Conservation (phyloP, 1,284 basidiomycete genomes). For the Neolentinus lepideus region DNA sequence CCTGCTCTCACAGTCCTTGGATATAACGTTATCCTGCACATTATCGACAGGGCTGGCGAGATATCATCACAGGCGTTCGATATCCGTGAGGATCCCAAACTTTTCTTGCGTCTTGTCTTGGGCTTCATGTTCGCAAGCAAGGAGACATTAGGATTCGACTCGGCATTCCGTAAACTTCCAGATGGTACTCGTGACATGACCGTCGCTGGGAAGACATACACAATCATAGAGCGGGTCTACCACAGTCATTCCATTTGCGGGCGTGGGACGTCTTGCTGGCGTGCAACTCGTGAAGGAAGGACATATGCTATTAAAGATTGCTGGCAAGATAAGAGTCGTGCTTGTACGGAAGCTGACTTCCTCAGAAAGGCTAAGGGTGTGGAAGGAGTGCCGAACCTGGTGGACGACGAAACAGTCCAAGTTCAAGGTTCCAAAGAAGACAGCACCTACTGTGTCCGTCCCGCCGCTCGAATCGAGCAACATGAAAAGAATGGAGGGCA, state of each 20-base stretch:
- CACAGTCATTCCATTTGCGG: background rate
- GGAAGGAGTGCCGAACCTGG: background rate
- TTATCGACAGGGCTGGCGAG: background rate
- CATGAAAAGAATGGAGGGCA: background rate
- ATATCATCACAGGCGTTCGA: background rate
- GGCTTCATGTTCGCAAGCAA: background rate
- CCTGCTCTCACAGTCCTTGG: background rate
- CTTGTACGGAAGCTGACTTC: background rate
- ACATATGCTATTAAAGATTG: background rate
- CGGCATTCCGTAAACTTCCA: background rate
- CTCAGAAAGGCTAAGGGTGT: background rate
- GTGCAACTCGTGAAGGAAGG: background rate
- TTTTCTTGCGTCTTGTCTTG: background rate
- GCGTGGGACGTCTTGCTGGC: background rate
- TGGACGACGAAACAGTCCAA: background rate
- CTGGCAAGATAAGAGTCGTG: background rate
- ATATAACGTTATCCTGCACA: background rate
- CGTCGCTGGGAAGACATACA: background rate
- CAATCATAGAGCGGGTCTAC: background rate
- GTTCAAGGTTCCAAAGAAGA: background rate
- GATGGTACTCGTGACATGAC: background rate
- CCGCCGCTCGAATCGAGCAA: background rate
- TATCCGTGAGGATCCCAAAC: background rate
- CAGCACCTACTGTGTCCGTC: background rate
- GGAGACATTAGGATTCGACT: background rate